Conservation (phyloP, 2,329 filamentous ascomycete species). For the Fonsecaea pedrosoi region DNA sequence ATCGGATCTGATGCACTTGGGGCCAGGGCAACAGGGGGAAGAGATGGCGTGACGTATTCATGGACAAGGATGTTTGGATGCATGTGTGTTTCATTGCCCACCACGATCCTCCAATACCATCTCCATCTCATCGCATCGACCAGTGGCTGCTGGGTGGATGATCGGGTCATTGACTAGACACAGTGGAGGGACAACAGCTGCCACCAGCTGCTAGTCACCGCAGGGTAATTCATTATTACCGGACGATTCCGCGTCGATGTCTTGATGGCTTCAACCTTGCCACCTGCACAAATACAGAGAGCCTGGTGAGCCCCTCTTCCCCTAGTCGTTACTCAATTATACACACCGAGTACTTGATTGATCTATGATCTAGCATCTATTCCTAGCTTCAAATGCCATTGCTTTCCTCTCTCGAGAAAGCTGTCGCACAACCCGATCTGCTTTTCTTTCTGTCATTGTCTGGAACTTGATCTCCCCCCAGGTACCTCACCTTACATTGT, state of each 20-base stretch:
- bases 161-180: background rate
- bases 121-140: background rate
- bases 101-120: background rate
- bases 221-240: background rate
- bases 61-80: constrained; percentile 6
- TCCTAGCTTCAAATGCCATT: background rate
- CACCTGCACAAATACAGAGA: background rate
- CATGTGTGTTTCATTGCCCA: background rate
- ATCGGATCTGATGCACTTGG: constrained; percentile 18
- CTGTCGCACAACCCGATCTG: background rate
- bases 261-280: background rate
- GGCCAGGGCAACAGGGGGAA: no score
- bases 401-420: background rate
- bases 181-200: background rate
- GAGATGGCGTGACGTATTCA: constrained; percentile 6
- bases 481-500: background rate
- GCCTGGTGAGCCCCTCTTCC: background rate
- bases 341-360: background rate
- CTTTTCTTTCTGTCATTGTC: background rate
- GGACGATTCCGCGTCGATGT: constrained; percentile 19
- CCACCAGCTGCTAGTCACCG: background rate
- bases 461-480: background rate
- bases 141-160: background rate
- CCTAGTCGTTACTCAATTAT: background rate
- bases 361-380: background rate